phyloP scores from a whole-genome alignment of 345 rosid species.

The Linum trigynum region DNA sequence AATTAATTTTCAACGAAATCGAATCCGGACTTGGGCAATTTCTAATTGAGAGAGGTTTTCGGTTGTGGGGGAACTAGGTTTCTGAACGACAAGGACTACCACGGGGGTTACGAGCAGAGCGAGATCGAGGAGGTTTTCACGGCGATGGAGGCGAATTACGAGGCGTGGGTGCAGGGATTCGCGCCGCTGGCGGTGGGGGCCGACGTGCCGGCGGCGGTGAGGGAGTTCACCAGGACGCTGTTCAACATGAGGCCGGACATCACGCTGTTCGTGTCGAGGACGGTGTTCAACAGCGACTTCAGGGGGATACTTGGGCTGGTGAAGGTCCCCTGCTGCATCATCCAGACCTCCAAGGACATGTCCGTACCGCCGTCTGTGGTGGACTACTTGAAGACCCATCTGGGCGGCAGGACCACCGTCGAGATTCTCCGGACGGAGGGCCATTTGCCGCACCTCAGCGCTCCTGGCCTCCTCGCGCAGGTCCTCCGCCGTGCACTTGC shows the following conservation, averaged over 20 bases:
- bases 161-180: conserved; percentile 70
- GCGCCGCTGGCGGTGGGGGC: conserved; percentile 75
- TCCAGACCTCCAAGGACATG: conserved; percentile 58
- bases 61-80: conserved; percentile 6
- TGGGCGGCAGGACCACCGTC: conserved; percentile 60
- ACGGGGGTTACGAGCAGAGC: conserved; percentile 58
- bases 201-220: conserved; percentile 70
- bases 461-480: conserved; percentile 52
- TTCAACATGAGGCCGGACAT: conserved; percentile 93
- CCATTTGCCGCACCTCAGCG: conserved; percentile 79
- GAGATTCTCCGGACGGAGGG: conserved; percentile 64
- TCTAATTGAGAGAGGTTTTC: not conserved
- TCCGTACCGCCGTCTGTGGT: conserved; percentile 66
- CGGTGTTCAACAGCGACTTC: conserved; percentile 59
- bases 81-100: conserved; percentile 49
- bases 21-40: not conserved
- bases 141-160: conserved; percentile 75
- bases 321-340: conserved; percentile 47
- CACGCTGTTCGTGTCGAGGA: conserved; percentile 44
- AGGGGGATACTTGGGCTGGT: conserved; percentile 65
- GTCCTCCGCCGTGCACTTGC: conserved; percentile 56
- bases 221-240: conserved; percentile 73
- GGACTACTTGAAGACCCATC: conserved; percentile 45
- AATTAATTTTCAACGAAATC: not conserved
- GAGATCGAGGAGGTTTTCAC: conserved; percentile 55